Percentiles rank a stretch among this genome's conserved stretches.
Conservation (phyloP, 805 yeast genomes). For the Nakazawaea populi region DNA sequence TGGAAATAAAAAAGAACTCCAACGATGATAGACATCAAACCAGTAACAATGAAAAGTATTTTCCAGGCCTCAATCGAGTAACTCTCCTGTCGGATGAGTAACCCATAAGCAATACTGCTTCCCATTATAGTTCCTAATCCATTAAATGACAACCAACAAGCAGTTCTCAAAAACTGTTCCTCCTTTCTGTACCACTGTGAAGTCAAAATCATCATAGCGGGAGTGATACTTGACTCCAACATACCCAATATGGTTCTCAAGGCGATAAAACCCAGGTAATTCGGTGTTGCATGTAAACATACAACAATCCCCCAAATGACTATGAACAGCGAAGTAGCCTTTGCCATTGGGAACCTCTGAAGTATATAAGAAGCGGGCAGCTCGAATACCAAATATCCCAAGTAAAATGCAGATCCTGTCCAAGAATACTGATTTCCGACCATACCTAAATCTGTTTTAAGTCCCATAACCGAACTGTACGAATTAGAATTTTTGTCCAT, state of each 20-base stretch:
- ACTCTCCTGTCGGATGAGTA: constrained; percentile 32
- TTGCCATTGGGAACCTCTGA: constrained; percentile 31
- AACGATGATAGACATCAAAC: constrained; percentile 47
- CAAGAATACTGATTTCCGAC: constrained; percentile 27
- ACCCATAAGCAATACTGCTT: constrained; percentile 45
- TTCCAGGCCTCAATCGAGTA: constrained; percentile 50
- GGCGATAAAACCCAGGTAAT: constrained; percentile 36
- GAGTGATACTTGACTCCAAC: constrained; percentile 42
- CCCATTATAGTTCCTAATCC: constrained; percentile 39
- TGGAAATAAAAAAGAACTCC: constrained; percentile 42
- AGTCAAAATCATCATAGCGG: constrained; percentile 47
- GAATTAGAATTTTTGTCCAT: constrained; percentile 50
- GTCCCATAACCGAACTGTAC: constrained; percentile 32
- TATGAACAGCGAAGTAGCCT: constrained; percentile 24
- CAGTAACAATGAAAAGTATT: constrained; percentile 52
- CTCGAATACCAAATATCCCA: constrained; percentile 27
- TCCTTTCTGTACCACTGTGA: constrained; percentile 47
- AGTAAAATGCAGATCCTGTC: constrained; percentile 30
- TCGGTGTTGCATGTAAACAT: constrained; percentile 23
- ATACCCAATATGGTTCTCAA: constrained; percentile 42
- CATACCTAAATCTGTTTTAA: constrained; percentile 30
- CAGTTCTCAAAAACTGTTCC: constrained; percentile 35
- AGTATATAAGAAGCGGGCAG: constrained; percentile 33
- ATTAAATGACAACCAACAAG: constrained; percentile 34
- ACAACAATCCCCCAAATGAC: constrained; percentile 30